Evolutionary conservation across 192 early-diverging fungal species (phyloP), one percentile per base, ranked within the genome.

Genomic region (Funneliformis geosporum): DNA sequence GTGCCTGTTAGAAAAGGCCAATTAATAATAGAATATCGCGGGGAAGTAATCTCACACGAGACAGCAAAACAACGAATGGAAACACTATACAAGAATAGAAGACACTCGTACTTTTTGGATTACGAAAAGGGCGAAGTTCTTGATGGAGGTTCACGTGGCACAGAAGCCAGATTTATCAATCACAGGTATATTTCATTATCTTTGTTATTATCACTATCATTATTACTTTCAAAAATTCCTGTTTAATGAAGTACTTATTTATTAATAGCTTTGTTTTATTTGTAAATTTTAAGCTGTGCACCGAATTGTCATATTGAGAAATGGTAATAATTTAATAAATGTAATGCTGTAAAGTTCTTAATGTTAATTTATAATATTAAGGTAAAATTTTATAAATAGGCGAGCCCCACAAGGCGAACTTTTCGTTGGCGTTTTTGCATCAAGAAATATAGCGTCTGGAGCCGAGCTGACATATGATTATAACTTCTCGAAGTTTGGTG

Each of bases 221-320:
- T 33, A 33, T 33, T 33, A 33, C 33, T 33, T 33, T 33, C 33
- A 44, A 33, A 7, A 16, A 21, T 70, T 50, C 39, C 23, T 11
- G 21, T 14, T 27, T 74, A 23, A 14, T 0, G 23, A 25, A 73
- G 44, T 21, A 73, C 47, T 40, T 27, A 50, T 4, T n/a, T 66
- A 33, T 40, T 60, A n/a, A 25, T 43, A 9, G 27, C 25, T 7
- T 14, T 21, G 21, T 27, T 60, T 33, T 81, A 27, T 68, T 50
- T 70, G 18, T 66, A 33, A 33, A 16, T 79, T n/a, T 18, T 66
- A 78, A 88, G 90, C 28, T 96, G 95, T 77, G 89, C 90, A 12
- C 95, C 95, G 7, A 96, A 96, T 78, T 95, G 94, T 85, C 91
- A 92, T 66, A 96, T 96, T 50, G 95, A 96, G 81, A 96, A 94